Conservation (phyloP, 352 stramenopile genomes). For the Phytophthora constricta region DNA sequence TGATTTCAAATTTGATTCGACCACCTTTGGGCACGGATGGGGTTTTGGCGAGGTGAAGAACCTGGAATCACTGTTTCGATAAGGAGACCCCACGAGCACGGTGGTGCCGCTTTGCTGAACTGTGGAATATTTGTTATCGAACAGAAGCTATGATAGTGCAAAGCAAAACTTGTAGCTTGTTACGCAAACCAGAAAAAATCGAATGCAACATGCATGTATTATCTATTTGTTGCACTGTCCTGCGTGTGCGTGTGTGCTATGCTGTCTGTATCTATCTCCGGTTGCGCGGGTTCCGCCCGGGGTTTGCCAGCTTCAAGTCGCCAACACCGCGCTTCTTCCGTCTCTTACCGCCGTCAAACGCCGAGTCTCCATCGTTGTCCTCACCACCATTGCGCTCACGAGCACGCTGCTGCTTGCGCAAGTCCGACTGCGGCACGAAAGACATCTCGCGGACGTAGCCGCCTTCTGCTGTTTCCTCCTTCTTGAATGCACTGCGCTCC, state of each 20-base stretch:
- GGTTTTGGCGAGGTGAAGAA: too few relatives aligned
- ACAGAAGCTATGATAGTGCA: too few relatives aligned
- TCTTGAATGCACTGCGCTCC: conserved; percentile 85
- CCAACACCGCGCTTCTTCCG: conserved; percentile 85
- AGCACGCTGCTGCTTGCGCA: conserved; percentile 59
- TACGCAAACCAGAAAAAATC: too few relatives aligned
- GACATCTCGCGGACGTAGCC: conserved; percentile 89
- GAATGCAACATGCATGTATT: conserved; percentile 2
- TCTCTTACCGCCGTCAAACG: conserved; percentile 41
- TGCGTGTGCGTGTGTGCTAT: too few relatives aligned
- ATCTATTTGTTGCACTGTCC: conserved; percentile 21
- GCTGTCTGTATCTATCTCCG: conserved; percentile 32
- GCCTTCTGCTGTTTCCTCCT: conserved; percentile 73
- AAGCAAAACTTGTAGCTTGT: too few relatives aligned
- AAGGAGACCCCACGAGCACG: too few relatives aligned
- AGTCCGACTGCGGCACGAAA: conserved; percentile 71
- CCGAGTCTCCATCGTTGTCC: conserved; percentile 18
- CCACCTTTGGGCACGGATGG: too few relatives aligned
- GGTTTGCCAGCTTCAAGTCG: conserved; percentile 71
- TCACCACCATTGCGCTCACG: conserved; percentile 31
- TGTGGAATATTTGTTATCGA: too few relatives aligned
- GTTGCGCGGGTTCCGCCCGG: conserved; percentile 58
- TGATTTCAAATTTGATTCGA: too few relatives aligned
- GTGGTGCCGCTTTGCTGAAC: too few relatives aligned
- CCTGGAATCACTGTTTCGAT: too few relatives aligned